Base-by-base conservation (phyloP, 1,284 basidiomycete genomes). In the Abortiporus biennis region DNA sequence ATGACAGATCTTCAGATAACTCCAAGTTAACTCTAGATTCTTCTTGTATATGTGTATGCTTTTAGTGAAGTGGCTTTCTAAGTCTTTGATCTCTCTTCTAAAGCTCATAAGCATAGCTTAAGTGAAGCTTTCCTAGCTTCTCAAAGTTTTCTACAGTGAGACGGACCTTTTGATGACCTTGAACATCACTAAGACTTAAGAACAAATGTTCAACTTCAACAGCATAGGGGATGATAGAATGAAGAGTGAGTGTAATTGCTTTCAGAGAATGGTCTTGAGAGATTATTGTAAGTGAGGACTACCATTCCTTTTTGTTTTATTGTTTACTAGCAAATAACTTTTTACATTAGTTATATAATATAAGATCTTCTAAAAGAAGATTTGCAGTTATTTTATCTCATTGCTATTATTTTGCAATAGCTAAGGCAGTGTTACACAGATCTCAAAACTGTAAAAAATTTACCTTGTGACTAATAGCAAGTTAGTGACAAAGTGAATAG, bases 131-230 rank as follows among this genome's bases (percentile, higher is more conserved):
- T 4, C 49, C 55, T 3, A 49, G 37, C 8, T 37, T 41, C 40
- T 53, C 42, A 17, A 55, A 37, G 36, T 50, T 43, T n/a, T 48
- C 37, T 2, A 57, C 45, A 1, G 45, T 27, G 36, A 54, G 48
- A 22, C 37, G 38, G 36, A 45, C 47, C 2, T 47, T 42, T 23
- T 48, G 43, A 4, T 40, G 45, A 11, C 38, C 40, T 43, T 61
- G 59, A 16, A 56, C 45, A 6, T 52, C 49, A 5, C 55, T 52
- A 2, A 60, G 47, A 24, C 47, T 43, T 5, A 56, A 59, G 41
- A 63, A 62, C 8, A 59, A 44, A 1, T 47, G 46, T 40, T 62
- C 56, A 12, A 61, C 55, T 19, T 60, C 57, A 2, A 53, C 56
- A 4, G 53, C 31, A 39, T 58, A 55, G 11, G 59, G 55, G 13